These are phyloP conservation scores for Penicillium sp. DNA, from an alignment of 2,329 filamentous ascomycete species.

Conservation along the genomic window DNA sequence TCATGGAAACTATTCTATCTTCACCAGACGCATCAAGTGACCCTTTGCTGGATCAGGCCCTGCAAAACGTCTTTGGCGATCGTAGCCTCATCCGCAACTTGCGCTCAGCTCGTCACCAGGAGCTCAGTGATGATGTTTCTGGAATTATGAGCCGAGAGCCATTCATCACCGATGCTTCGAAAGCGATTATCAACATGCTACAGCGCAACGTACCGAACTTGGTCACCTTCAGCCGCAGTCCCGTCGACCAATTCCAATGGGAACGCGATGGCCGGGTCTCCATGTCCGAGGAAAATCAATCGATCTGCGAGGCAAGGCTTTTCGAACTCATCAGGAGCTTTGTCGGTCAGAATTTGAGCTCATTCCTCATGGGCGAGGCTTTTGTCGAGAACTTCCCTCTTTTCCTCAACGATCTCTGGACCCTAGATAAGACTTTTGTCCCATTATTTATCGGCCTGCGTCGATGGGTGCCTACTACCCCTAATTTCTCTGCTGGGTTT, in stretches of 20 bases:
- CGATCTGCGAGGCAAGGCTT: slow-evolving; percentile 57
- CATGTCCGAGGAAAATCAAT: slow-evolving; percentile 44
- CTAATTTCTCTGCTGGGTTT: slow-evolving; percentile 54
- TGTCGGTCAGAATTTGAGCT: slow-evolving; percentile 53
- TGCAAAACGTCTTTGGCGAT: slow-evolving; percentile 51
- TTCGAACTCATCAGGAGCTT: slow-evolving; percentile 61
- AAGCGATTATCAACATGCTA: slow-evolving; percentile 43
- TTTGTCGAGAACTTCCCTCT: slow-evolving; percentile 57
- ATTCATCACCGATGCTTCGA: slow-evolving; percentile 49
- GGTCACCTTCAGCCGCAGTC: slow-evolving; percentile 61
- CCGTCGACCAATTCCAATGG: slow-evolving; percentile 66
- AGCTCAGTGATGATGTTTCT: slow-evolving; percentile 44
- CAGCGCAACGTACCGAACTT: slow-evolving; percentile 57
- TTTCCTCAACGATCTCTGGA: slow-evolving; percentile 60
- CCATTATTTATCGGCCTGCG: slow-evolving; percentile 60
- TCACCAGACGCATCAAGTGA: slow-evolving; percentile 34
- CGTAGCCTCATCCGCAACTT: slow-evolving; percentile 42
- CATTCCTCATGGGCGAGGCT: slow-evolving; percentile 57
- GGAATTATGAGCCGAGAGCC: slow-evolving; percentile 52
- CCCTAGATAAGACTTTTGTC: slow-evolving; percentile 58
- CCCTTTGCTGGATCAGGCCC: slow-evolving; percentile 38
- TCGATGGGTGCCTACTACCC: slow-evolving; percentile 58
- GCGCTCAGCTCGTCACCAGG: slow-evolving; percentile 37
- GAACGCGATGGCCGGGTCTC: slow-evolving; percentile 57
- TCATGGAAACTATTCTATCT: slow-evolving; percentile 48